Percentiles rank a stretch among this genome's conserved stretches.
Conservation (phyloP, 2,329 filamentous ascomycete species). For the Tolypocladium tundrense region DNA sequence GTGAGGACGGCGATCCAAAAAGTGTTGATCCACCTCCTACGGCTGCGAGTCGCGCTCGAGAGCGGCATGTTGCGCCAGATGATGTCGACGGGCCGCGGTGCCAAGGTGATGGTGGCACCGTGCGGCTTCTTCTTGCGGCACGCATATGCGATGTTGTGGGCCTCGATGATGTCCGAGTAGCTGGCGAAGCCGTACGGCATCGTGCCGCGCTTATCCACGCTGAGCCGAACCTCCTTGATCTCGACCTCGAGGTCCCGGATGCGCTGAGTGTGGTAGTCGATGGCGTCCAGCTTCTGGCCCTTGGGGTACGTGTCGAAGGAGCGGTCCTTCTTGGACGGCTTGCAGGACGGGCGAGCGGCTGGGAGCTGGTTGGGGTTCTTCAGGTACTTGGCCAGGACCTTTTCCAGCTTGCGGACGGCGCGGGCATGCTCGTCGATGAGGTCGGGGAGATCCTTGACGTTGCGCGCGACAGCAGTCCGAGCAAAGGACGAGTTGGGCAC, state of each 20-base stretch:
- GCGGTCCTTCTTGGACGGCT: slow-evolving; percentile 69
- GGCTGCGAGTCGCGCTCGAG: slow-evolving; percentile 54
- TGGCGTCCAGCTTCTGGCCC: slow-evolving; percentile 77
- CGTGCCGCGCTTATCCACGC: slow-evolving; percentile 77
- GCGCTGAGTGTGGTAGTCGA: slow-evolving; percentile 80
- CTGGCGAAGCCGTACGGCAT: slow-evolving; percentile 92
- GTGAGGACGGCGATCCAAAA: slow-evolving; percentile 78
- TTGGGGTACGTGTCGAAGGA: slow-evolving; percentile 52
- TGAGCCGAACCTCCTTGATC: slow-evolving; percentile 72
- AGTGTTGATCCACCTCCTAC: slow-evolving; percentile 68
- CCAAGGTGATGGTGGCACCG: slow-evolving; percentile 66
- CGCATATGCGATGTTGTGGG: slow-evolving; percentile 77
- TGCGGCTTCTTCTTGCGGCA: slow-evolving; percentile 72
- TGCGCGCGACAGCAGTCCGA: slow-evolving; percentile 74
- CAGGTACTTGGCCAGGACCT: slow-evolving; percentile 77
- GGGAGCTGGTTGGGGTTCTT: slow-evolving; percentile 79
- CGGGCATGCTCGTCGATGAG: slow-evolving; percentile 77
- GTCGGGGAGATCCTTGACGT: slow-evolving; percentile 80
- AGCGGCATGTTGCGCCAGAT: slow-evolving; percentile 93
- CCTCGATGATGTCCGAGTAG: slow-evolving; percentile 78
- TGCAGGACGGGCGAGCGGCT: slow-evolving; percentile 64
- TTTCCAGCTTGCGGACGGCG: slow-evolving; percentile 72
- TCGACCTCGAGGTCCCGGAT: slow-evolving; percentile 75
- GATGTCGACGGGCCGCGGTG: slow-evolving; percentile 80
- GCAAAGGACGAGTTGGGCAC: slow-evolving; percentile 71